Conservation (phyloP, 352 stramenopile genomes). For the Peronosclerospora sorghi region DNA sequence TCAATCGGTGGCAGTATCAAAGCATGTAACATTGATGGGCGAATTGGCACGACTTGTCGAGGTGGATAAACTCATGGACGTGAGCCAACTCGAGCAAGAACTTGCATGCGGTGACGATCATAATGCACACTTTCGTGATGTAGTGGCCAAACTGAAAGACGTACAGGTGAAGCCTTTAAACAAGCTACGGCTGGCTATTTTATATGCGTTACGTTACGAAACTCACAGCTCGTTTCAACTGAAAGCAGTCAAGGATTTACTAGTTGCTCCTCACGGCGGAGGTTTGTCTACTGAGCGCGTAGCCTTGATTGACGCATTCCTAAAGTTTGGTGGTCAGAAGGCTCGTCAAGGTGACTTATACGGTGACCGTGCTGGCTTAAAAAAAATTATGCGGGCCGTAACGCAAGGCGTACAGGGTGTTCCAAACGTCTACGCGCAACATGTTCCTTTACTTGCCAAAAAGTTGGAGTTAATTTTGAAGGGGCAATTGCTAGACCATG, state of each 20-base stretch:
- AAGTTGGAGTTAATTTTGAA: constrained; percentile 84
- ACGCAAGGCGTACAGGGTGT: constrained; percentile 93
- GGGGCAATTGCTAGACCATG: constrained; percentile 59
- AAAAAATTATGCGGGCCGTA: constrained; percentile 86
- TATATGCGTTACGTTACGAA: constrained; percentile 98
- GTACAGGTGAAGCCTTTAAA: constrained; percentile 89
- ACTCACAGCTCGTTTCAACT: constrained; percentile 73
- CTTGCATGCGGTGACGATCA: constrained; percentile 81
- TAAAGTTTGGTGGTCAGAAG: constrained; percentile 63
- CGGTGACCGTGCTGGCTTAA: constrained; percentile 62
- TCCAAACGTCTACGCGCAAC: constrained; percentile 98
- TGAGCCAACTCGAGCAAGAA: constrained; percentile 95
- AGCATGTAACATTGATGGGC: constrained; percentile 98
- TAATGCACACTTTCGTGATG: constrained; percentile 72
- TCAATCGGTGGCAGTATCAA: constrained; percentile 94
- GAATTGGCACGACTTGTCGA: constrained; percentile 96
- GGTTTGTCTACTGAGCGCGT: constrained; percentile 39
- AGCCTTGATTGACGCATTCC: constrained; percentile 44
- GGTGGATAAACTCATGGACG: constrained; percentile 94
- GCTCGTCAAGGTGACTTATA: constrained; percentile 66
- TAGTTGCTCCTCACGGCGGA: constrained; percentile 22
- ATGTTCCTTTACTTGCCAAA: constrained; percentile 93
- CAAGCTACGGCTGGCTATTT: constrained; percentile 95
- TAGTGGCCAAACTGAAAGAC: constrained; percentile 75
- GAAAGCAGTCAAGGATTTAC: constrained; percentile 70